phyloP scores from a whole-genome alignment of 1,284 basidiomycete genomes.

The Fomitopsis schrenkii region DNA sequence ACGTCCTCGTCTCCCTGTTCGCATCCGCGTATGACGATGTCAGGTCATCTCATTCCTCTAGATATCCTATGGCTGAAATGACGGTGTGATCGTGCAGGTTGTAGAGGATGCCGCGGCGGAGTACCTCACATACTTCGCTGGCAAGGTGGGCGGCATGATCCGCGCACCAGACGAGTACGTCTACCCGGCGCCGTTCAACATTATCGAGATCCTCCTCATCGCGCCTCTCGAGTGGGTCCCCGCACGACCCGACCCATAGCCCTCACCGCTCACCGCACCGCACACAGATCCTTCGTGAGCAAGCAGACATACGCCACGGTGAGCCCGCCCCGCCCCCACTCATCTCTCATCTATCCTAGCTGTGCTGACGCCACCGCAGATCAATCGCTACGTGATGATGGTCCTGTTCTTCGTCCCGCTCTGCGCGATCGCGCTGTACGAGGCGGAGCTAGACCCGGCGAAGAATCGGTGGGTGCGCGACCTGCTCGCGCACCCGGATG shows the following conservation, averaged over 20 bases:
- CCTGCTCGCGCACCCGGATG: constrained; percentile 61
- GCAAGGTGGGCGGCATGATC: constrained; percentile 79
- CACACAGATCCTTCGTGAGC: constrained; percentile 44
- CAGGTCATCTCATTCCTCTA: constrained; percentile 27
- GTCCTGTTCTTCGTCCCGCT: constrained; percentile 80
- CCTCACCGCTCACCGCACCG: background rate
- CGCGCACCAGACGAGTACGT: constrained; percentile 79
- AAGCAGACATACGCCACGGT: constrained; percentile 55
- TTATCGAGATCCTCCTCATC: constrained; percentile 78
- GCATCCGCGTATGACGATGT: constrained; percentile 88
- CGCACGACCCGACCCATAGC: background rate
- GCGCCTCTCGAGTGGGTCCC: constrained; percentile 78
- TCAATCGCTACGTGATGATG: constrained; percentile 79
- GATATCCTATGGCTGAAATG: background rate
- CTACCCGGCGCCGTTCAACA: constrained; percentile 80
- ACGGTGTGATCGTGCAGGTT: constrained; percentile 31
- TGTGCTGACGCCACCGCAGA: constrained; percentile 27
- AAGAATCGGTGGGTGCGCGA: constrained; percentile 63
- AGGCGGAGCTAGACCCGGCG: constrained; percentile 50
- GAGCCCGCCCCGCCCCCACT: constrained; percentile 8
- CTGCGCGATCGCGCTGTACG: constrained; percentile 69
- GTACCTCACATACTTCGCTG: constrained; percentile 85
- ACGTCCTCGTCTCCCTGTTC: constrained; percentile 94
- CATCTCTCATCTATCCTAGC: background rate
- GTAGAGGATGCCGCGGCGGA: constrained; percentile 69